Base-by-base conservation (phyloP, 371 early-diverging fungal species). In the Rhizopus microsporus region DNA sequence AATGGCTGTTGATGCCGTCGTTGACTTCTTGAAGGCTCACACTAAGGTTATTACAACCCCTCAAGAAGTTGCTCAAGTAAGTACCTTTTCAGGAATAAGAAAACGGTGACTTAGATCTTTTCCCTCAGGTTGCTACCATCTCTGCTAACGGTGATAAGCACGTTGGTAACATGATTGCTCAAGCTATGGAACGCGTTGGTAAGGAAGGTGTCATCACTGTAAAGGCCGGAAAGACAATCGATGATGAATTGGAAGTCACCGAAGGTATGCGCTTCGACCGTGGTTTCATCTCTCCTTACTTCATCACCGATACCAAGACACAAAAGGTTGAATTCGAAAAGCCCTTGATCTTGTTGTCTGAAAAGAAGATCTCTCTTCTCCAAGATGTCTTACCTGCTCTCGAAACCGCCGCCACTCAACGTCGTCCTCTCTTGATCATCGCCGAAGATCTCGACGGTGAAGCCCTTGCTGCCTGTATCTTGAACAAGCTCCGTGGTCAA, bases 241-340 rank as follows among this genome's bases (percentile, higher is more conserved):
- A 91, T 13, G 98, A 98, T 73, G 95, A 95, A 83, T 84, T 98
- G 44, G 95, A 93, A 71, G 88, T 98, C 68, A 98, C 98, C 56
- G 97, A 98, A 82, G 97, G 98, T 64, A 98, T 98, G 98, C 89
- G 94, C 60, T 98, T 98, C 78, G 98, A 98, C 80, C 96, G 97
- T 66, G 98, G 98, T 57, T 98, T 88, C 88, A 96, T 96, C 73
- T 97, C 97, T 37, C 98, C 98, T 48, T 97, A 98, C 88, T 98
- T 98, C 72, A 95, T 97, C 75, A 98, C 97, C 69, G 97, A 98
- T 75, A 85, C 95, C 70, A 94, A 95, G 88, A 80, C 91, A 53
- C 95, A 96, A 74, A 96, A 95, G 83, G 96, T 96, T 60, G 98
- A 97, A 78, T 95, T 97, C 57, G 98, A 98, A 84, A 98, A 98